A percentile compares a stretch with the other conserved stretches of the same genome.
These are phyloP conservation scores for Lecanicillium sp. DNA, from an alignment of 2,329 filamentous ascomycete species.

Conservation along the genomic window DNA sequence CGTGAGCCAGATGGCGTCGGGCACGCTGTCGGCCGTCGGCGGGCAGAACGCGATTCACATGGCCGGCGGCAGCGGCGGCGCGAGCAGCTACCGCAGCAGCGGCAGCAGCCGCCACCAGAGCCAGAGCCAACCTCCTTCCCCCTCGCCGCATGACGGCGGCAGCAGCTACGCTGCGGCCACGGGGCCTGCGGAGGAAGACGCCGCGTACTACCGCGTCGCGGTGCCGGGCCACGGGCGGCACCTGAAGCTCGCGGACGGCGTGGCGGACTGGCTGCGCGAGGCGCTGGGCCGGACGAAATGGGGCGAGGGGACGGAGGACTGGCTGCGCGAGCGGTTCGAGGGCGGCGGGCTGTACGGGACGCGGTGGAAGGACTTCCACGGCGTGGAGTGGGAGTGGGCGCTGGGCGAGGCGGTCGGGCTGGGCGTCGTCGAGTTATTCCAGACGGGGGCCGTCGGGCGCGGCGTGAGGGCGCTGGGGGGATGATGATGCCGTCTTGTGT, in stretches of 20 bases:
- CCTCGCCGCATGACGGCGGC: no score
- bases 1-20: slow-evolving; percentile 60
- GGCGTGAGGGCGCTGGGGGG: slow-evolving; percentile 47
- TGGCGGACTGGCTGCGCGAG: slow-evolving; percentile 54
- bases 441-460: slow-evolving; percentile 66
- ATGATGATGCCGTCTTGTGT: slow-evolving; percentile 14
- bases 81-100: slow-evolving; percentile 23
- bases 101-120: slow-evolving; percentile 23
- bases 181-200: no score
- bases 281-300: slow-evolving; percentile 54
- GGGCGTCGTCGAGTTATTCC: slow-evolving; percentile 66
- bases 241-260: slow-evolving; percentile 57
- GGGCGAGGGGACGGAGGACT: slow-evolving; percentile 56
- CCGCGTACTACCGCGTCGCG: slow-evolving; percentile 46
- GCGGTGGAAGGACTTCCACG: slow-evolving; percentile 63
- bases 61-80: slow-evolving; percentile 51
- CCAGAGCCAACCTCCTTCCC: no score
- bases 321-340: slow-evolving; percentile 64
- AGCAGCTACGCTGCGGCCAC: no score
- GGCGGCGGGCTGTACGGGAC: slow-evolving; percentile 44
- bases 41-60: slow-evolving; percentile 59
- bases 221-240: slow-evolving; percentile 62
- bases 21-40: slow-evolving; percentile 62
- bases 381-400: slow-evolving; percentile 65
- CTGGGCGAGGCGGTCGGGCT: slow-evolving; percentile 64